A percentile compares a stretch with the other conserved stretches of the same genome.
phyloP scores from a whole-genome alignment of 331 rosid genomes.

The Quercus lobata region DNA sequence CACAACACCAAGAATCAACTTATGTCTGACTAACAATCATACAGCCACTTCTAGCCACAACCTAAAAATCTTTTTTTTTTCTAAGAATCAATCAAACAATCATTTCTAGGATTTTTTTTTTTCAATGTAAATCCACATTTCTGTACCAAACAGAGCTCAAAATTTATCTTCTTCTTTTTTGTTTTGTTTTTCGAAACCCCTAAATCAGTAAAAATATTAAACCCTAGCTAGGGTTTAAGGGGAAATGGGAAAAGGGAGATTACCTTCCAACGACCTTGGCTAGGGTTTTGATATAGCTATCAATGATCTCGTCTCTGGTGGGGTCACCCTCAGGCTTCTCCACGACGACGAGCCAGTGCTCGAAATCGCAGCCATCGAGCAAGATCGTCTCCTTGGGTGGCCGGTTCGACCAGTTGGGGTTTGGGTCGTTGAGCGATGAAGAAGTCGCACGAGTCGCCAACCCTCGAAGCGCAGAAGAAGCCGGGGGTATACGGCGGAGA shows the following conservation, averaged over 20 bases:
- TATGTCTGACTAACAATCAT: no score
- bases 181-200: no score
- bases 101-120: no score
- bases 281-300: slow-evolving; percentile 70
- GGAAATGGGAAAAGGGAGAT: neutral
- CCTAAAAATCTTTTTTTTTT: no score
- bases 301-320: slow-evolving; percentile 79
- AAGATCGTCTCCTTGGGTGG: slow-evolving; percentile 94
- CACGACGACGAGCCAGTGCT: slow-evolving; percentile 95
- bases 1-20: no score
- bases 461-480: slow-evolving; percentile 21
- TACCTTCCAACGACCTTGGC: slow-evolving; percentile 74
- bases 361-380: slow-evolving; percentile 93
- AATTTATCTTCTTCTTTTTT: no score
- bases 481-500: slow-evolving; percentile 10
- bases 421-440: slow-evolving; percentile 86
- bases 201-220: no score
- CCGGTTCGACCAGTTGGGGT: slow-evolving; percentile 91
- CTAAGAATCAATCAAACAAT: no score
- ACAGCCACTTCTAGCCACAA: no score
- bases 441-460: slow-evolving; percentile 77
- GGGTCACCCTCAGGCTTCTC: slow-evolving; percentile 72
- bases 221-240: no score
- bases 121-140: no score
- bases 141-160: no score